Evolutionary conservation across 495 filamentous ascomycete genomes (phyloP), one percentile per base, ranked within the genome.

Genomic region (Acidomyces sp.): DNA sequence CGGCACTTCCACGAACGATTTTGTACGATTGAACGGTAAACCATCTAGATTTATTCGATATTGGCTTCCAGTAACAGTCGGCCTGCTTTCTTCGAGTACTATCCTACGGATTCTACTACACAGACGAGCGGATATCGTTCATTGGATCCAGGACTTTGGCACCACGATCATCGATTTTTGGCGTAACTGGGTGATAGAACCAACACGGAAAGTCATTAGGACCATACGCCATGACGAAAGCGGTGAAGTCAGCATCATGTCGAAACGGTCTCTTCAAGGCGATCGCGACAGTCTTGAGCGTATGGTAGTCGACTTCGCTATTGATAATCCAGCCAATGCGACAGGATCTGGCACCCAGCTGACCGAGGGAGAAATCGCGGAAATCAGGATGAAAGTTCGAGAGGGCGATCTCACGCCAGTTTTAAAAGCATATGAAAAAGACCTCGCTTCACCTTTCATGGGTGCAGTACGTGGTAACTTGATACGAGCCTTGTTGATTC

Each of bases 261-360:
- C 84, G 61, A 82, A 81, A 34, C 78, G 82, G 47, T 93, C 84
- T 49, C 66, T 97, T 17, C 73, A 80, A 55, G 85, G 84, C 13
- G 90, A 97, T 51, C 75, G 83, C 32, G 82, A 82, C 15, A 93
- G 85, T 49, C 64, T 97, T 30, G 90, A 97, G 57, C 76, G 90
- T 25, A 97, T 97, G 90, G 90, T 96, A 1, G 78, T 96, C 12
- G 87, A 96, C 51, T 97, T 96, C 62, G 80, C 84, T 5, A 63
- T 76, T 12, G 84, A 93, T 41, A 80, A 83, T 51, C 75, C 81
- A 4, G 64, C 68, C 21, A 55, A 65, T 1, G 62, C 68, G 9
- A 57, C 13, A 1, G 66, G 67, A 1, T 50, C 47, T 2, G 43
- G 55, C 9, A 55, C 69, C 22, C 42, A 42, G 2, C 51, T 75